Evolutionary conservation across 2,329 filamentous ascomycete genomes (phyloP).

Genomic region (Colletotrichum noveboracense): DNA sequence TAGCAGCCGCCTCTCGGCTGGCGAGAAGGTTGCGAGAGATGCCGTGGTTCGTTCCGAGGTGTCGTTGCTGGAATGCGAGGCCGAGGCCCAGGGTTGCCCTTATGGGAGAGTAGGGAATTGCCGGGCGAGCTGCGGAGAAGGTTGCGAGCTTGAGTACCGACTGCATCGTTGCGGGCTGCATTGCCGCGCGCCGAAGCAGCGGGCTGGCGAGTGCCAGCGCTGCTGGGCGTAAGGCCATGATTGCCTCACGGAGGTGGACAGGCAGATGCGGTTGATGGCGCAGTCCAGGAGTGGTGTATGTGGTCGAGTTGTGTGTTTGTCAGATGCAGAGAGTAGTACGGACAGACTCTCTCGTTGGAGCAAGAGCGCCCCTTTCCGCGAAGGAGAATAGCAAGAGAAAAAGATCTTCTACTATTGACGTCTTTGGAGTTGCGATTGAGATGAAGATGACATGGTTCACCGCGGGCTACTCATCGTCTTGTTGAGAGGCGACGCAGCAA

Average conservation of each 20-base stretch:
- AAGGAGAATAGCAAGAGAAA: neutral
- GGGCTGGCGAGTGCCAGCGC: conserved; percentile 20
- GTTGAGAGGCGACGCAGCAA: conserved; percentile 6
- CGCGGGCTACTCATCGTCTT: conserved; percentile 2
- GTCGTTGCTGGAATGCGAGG: conserved; percentile 22
- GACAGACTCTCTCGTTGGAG: neutral
- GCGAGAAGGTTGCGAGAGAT: conserved; percentile 73
- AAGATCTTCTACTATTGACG: neutral
- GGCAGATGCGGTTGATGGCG: neutral
- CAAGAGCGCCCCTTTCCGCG: neutral
- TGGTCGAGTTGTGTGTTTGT: neutral
- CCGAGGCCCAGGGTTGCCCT: conserved; percentile 20
- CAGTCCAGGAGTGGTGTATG: neutral
- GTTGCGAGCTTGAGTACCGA: conserved; percentile 17
- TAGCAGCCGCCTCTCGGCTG: conserved; percentile 88
- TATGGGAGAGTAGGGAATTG: neutral
- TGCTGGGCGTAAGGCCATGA: conserved; percentile 22
- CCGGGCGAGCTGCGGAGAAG: neutral
- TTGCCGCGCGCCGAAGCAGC: conserved; percentile 10
- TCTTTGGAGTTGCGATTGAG: neutral
- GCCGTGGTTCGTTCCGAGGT: conserved; percentile 48
- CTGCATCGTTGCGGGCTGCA: conserved; percentile 20
- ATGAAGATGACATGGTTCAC: conserved; percentile 13
- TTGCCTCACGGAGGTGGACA: neutral
- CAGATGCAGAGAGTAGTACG: neutral